Evolutionary conservation across 192 early-diverging fungal genomes (phyloP).

Genomic region (Dissophora globulifera): DNA sequence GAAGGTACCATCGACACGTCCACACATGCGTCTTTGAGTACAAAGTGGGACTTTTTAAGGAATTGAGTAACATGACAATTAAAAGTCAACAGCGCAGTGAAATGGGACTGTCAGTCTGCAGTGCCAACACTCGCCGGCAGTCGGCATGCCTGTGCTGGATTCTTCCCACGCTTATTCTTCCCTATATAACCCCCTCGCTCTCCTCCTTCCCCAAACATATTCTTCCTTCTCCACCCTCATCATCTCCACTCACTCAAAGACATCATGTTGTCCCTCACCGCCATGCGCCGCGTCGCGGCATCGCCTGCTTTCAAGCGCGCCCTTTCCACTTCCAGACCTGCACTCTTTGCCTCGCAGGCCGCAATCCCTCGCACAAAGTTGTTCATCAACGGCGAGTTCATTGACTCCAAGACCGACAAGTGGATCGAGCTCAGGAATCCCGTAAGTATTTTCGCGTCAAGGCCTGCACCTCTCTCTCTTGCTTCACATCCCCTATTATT

Average conservation of each 20-base stretch:
- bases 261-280: slow-evolving; percentile 44
- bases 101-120: too few species aligned
- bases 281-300: slow-evolving; percentile 49
- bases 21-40: too few species aligned
- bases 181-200: not conserved
- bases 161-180: not conserved
- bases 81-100: too few species aligned
- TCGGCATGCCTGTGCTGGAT: too few species aligned
- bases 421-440: slow-evolving; percentile 94
- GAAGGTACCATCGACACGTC: not conserved
- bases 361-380: slow-evolving; percentile 59
- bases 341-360: slow-evolving; percentile 34
- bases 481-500: slow-evolving; percentile 1
- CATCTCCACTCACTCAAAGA: not conserved
- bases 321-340: slow-evolving; percentile 39
- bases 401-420: slow-evolving; percentile 84
- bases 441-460: slow-evolving; percentile 56
- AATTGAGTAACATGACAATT: too few species aligned
- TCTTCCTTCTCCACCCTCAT: slow-evolving; percentile 1
- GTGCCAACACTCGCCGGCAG: too few species aligned
- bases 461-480: not conserved
- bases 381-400: slow-evolving; percentile 92
- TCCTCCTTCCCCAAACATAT: not conserved
- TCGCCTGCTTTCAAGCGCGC: slow-evolving; percentile 49
- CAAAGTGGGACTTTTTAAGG: too few species aligned